phyloP scores from a whole-genome alignment of 257 asterid genomes.

The Solanum gracilifrons region DNA sequence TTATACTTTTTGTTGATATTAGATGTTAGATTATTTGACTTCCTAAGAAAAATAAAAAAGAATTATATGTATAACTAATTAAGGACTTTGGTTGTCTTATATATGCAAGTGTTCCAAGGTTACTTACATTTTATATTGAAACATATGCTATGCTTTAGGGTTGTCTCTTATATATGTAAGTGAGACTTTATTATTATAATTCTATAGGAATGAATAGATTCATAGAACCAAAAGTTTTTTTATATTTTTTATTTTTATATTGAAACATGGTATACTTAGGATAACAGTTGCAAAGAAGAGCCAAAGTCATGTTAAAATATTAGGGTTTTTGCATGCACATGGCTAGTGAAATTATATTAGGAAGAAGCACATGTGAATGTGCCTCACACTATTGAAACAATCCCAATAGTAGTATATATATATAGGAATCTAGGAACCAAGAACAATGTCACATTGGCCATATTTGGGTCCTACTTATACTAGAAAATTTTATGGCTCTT shows the following conservation, averaged over 20 bases:
- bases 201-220: neutral
- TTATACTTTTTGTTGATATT: neutral
- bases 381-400: neutral
- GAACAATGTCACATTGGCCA: neutral
- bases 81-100: neutral
- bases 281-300: neutral
- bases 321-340: neutral
- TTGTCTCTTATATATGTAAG: neutral
- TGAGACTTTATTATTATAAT: neutral
- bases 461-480: neutral
- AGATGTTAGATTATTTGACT: neutral
- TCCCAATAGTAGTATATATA: neutral
- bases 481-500: neutral
- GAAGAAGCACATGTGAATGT: neutral
- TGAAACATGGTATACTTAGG: neutral
- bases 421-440: neutral
- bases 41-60: neutral
- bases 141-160: neutral
- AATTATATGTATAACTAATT: neutral
- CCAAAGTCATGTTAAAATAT: neutral
- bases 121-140: neutral
- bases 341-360: neutral
- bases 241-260: neutral
- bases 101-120: neutral
- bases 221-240: neutral